Base-by-base conservation (phyloP, 2,329 filamentous ascomycete species). In the Curvularia sp. region DNA sequence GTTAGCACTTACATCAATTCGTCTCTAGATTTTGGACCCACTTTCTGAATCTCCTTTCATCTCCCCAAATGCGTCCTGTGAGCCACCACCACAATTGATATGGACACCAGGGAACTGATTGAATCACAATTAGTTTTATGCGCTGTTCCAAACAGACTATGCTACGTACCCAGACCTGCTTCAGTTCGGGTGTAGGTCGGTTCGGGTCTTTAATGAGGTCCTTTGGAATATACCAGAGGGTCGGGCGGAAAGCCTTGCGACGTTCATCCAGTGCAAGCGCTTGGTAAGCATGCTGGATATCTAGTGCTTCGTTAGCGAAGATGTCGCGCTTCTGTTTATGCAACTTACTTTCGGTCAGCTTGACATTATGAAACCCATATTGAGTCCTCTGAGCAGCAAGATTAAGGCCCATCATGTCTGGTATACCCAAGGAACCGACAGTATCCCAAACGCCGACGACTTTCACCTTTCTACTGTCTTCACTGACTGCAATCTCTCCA, bases 221-320 rank as follows among this genome's bases (percentile, higher is more conserved):
- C 63, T 66, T 78, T 66, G 69, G 68, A 39, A 77, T 74, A 38
- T 75, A 76, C 83, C 83, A 86, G 0, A 86, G 68, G 1, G 83
- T 83, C 0, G 84, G 83, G 0, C 77, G 76, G 65, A 84, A 86
- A 1, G 83, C 79, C n/a, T 70, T 74, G 5, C 84, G 79, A 34
- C 79, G 79, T 63, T 86, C 84, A 38, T 86, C 83, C 0, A 86
- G 69, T 3, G 83, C 83, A 1, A 86, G 65, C 1, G 83, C 84
- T 42, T 86, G 84, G 63, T 81, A 86, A 5, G 83, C 84, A 62
- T 85, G 80, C 25, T 83, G 76, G 13, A 85, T 78, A 10, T 73
- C 76, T 77, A 30, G 25, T 8, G 1, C 1, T 5, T 68, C 64
- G 1, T 80, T 77, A 65, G 76, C 69, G 10, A 27, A 10, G 1